These are phyloP conservation scores for Trichoderma guizhouense DNA, from an alignment of 2,329 filamentous ascomycete species.

Conservation along the genomic window DNA sequence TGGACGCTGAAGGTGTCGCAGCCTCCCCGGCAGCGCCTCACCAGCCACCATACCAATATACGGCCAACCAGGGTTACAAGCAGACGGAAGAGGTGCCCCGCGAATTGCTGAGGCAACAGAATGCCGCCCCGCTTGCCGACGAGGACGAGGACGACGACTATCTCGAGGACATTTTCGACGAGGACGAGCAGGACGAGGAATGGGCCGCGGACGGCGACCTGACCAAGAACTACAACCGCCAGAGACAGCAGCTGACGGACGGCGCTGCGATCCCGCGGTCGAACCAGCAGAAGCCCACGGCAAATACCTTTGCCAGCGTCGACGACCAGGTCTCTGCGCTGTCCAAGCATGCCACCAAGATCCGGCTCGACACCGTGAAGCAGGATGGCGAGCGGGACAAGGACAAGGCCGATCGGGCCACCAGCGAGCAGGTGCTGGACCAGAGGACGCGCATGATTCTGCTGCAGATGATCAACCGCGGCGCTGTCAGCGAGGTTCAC, in stretches of 20 bases:
- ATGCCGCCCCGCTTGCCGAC: constrained; percentile 28
- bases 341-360: constrained; percentile 79
- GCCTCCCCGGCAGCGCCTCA: constrained; percentile 41
- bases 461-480: constrained; percentile 91
- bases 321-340: constrained; percentile 88
- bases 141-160: constrained; percentile 33
- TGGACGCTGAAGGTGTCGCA: constrained; percentile 17
- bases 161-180: constrained; percentile 40
- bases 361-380: constrained; percentile 69
- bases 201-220: constrained; percentile 63
- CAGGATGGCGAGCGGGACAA: constrained; percentile 54
- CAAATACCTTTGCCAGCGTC: constrained; percentile 75
- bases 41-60: constrained; percentile 44
- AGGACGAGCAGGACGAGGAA: constrained; percentile 57
- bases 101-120: constrained; percentile 26
- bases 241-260: constrained; percentile 53
- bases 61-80: constrained; percentile 43
- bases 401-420: constrained; percentile 91
- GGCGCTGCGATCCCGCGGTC: constrained; percentile 59
- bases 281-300: constrained; percentile 73
- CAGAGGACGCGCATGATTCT: constrained; percentile 93
- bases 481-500: constrained; percentile 85
- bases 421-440: constrained; percentile 91
- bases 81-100: constrained; percentile 34
- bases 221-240: constrained; percentile 85